A percentile compares a stretch with the other conserved stretches of the same genome.
These are phyloP conservation scores for Colletotrichum cereale DNA, from an alignment of 2,329 filamentous ascomycete genomes.

Conservation along the genomic window DNA sequence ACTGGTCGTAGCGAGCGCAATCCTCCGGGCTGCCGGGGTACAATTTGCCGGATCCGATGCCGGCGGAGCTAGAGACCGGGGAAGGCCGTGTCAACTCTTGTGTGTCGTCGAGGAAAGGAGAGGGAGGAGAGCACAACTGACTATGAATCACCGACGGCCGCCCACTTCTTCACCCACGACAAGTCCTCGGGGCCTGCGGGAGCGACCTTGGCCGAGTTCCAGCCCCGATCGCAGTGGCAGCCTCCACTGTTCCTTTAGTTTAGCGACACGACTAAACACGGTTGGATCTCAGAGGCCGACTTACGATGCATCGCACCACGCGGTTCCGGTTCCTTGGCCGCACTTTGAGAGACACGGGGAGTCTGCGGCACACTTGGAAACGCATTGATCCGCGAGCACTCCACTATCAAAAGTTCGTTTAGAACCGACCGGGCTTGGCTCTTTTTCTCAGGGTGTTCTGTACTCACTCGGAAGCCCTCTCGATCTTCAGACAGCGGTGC, in stretches of 20 bases:
- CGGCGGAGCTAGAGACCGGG: neutral
- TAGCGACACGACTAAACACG: neutral
- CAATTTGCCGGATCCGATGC: neutral
- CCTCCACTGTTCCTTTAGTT: neutral
- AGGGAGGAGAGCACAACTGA: neutral
- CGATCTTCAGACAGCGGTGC: neutral
- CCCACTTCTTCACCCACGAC: constrained; percentile 48
- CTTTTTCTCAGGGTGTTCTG: too few species aligned
- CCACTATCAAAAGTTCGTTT: neutral
- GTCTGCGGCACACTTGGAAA: neutral
- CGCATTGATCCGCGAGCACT: neutral
- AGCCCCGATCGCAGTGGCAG: neutral
- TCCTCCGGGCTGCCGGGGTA: neutral
- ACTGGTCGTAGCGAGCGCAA: constrained; percentile 48
- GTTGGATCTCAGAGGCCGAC: neutral
- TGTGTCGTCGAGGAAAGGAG: too few species aligned
- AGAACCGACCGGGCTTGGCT: too few species aligned
- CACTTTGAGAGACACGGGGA: neutral
- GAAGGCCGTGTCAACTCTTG: neutral
- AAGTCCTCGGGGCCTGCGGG: constrained; percentile 36
- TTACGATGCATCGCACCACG: neutral
- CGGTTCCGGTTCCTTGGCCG: neutral
- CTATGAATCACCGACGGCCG: constrained; percentile 53
- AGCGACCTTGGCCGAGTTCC: neutral
- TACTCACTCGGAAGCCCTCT: neutral